Conservation (phyloP, 2,329 filamentous ascomycete species). For the Aspergillus sclerotialis region DNA sequence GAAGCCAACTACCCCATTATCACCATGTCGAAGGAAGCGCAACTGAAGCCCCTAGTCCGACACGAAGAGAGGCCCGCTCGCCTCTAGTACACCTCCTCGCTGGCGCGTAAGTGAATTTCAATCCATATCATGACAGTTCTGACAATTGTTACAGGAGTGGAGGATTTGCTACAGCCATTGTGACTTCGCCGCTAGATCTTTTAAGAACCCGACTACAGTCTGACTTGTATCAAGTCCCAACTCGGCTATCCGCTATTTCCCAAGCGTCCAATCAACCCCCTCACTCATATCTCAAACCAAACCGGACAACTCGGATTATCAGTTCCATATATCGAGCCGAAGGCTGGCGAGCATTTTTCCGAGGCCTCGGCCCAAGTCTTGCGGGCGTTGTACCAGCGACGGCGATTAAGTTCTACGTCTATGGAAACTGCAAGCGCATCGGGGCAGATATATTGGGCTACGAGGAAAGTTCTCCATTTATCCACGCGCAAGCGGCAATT, state of each 20-base stretch:
- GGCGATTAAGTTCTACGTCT: conserved; percentile 33
- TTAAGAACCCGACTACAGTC: conserved; percentile 1
- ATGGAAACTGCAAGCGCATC: conserved; percentile 32
- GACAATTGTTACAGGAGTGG: background rate
- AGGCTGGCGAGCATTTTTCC: conserved; percentile 32
- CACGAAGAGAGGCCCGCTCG: background rate
- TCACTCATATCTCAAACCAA: background rate
- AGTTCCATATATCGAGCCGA: conserved; percentile 29
- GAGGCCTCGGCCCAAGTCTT: conserved; percentile 31
- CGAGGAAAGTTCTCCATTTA: conserved; percentile 22
- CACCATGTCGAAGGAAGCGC: background rate
- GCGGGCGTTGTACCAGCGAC: conserved; percentile 33
- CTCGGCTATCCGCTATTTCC: background rate
- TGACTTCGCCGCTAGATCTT: conserved; percentile 1
- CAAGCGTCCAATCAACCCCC: too few species aligned
- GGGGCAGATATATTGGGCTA: conserved; percentile 20
- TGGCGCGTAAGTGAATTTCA: conserved; percentile 1
- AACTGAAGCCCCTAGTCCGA: background rate
- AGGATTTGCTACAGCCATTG: conserved; percentile 1
- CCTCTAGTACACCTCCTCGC: conserved; percentile 1
- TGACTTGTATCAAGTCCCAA: background rate
- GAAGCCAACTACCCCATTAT: background rate
- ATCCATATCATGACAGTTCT: background rate
- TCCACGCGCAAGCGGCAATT: conserved; percentile 28
- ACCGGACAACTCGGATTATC: background rate